Conservation (phyloP, 2,329 filamentous ascomycete species). For the Aspergillus cejpii region DNA sequence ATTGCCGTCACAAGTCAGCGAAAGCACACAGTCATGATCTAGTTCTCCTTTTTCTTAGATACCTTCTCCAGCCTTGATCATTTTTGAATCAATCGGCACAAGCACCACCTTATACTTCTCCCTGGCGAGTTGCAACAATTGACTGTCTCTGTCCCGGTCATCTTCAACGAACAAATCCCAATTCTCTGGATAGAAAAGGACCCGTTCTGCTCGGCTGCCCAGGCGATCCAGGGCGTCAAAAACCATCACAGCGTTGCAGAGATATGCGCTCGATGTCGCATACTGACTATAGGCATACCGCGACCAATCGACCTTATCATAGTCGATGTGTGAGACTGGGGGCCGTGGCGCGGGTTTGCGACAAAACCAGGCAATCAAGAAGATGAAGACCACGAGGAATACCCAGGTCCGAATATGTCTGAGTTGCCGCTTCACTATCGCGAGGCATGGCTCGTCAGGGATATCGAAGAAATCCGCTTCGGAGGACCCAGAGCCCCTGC, state of each 20-base stretch:
- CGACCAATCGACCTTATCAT: conserved; percentile 36
- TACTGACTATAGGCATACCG: conserved; percentile 41
- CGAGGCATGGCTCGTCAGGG: conserved; percentile 26
- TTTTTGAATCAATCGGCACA: conserved; percentile 42
- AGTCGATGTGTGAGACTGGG: conserved; percentile 24
- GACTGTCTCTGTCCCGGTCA: conserved; percentile 33
- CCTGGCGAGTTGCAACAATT: conserved; percentile 45
- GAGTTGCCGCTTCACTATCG: conserved; percentile 30
- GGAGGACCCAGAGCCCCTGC: conserved; percentile 27
- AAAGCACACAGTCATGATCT: not conserved
- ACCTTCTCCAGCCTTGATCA: conserved; percentile 25
- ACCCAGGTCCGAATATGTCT: conserved; percentile 29
- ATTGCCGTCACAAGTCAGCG: not conserved
- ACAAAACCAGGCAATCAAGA: conserved; percentile 24
- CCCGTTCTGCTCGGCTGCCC: conserved; percentile 36
- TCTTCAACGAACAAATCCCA: conserved; percentile 33
- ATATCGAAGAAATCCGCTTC: conserved; percentile 35
- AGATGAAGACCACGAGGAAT: conserved; percentile 18
- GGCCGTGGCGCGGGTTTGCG: conserved; percentile 16
- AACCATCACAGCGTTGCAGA: conserved; percentile 41
- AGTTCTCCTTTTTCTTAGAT: conserved; percentile 6
- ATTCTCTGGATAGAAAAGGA: conserved; percentile 39
- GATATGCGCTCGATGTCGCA: conserved; percentile 37
- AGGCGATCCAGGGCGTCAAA: conserved; percentile 37
- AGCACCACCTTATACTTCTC: conserved; percentile 47